Base-by-base conservation (phyloP, 495 filamentous ascomycete genomes). In the Annulohypoxylon maeteangense region DNA sequence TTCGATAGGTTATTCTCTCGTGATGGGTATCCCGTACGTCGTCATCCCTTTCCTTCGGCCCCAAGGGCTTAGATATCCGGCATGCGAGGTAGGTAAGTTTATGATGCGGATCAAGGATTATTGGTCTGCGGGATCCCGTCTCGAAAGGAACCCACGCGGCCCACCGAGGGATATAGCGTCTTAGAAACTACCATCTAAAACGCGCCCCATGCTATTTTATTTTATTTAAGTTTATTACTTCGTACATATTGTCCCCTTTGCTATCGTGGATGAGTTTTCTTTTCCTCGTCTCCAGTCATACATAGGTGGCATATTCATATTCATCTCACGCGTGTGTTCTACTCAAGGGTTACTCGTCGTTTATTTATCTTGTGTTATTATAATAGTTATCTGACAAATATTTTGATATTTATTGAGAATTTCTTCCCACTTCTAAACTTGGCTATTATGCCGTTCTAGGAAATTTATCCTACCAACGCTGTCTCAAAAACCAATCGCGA, bases 61-160 rank as follows among this genome's bases (percentile, higher is more conserved):
- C 5, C 47, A 27, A 1, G 42, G 6, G 18, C 34, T 31, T 29
- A 45, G 34, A 53, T 54, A 44, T 58, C 59, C 27, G 32, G 40
- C 7, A 51, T 23, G n/a, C n/a, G n/a, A n/a, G n/a, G n/a, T n/a
- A 36, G n/a, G 47, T 40, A 40, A 40, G 12, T 14, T 62, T 48
- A 34, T 55, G 42, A 42, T 62, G 40, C 59, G 16, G 18, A 63
- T 34, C 50, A 47, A 22, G 67, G 61, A 32, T 70, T 38, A 47
- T 45, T 70, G 48, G 67, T 29, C 54, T 65, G 18, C 44, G 56
- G 48, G 40, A 56, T 71, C 68, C 20, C 62, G 51, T 71, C 68
- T 65, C 38, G 32, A 62, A 65, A 69, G 44, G 14, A 71, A n/a
- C 51, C 68, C 56, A 60, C 62, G 45, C 62, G 62, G 56, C 62